Conservation (phyloP, 2,329 filamentous ascomycete genomes). For the Sclerotinia spermophila region DNA sequence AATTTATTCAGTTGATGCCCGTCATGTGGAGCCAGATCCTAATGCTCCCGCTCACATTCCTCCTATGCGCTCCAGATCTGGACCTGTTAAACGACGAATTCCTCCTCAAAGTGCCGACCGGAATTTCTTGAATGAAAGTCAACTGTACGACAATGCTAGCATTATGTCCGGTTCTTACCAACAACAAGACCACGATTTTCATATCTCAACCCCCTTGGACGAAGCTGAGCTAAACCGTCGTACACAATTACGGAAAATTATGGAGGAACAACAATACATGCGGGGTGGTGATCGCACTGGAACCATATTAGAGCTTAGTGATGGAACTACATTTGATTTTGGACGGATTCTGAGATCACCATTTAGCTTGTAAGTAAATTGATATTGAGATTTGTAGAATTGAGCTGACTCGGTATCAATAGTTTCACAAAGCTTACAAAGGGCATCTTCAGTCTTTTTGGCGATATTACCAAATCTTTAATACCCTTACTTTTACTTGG, state of each 20-base stretch:
- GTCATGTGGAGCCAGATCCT: neutral
- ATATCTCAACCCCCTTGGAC: conserved; percentile 2
- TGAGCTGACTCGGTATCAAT: neutral
- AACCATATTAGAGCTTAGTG: neutral
- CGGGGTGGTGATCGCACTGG: neutral
- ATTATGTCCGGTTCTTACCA: conserved; percentile 32
- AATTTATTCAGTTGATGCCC: conserved; percentile 8
- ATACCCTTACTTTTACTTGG: neutral
- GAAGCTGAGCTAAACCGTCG: conserved; percentile 19
- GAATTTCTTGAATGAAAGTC: conserved; percentile 40
- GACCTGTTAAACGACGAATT: conserved; percentile 6
- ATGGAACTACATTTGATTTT: neutral
- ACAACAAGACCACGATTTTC: conserved; percentile 20
- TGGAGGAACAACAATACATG: conserved; percentile 20
- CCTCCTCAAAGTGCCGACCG: conserved; percentile 11
- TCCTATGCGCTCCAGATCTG: conserved; percentile 6
- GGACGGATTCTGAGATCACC: neutral
- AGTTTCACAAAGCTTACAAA: neutral
- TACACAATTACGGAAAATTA: conserved; percentile 12
- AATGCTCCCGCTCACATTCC: conserved; percentile 1
- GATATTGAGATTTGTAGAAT: neutral
- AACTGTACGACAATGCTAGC: conserved; percentile 38
- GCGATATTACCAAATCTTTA: neutral
- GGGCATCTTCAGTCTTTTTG: neutral
- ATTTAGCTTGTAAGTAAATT: neutral